Conservation (phyloP, 2,329 filamentous ascomycete genomes). For the Aphanocladium album region DNA sequence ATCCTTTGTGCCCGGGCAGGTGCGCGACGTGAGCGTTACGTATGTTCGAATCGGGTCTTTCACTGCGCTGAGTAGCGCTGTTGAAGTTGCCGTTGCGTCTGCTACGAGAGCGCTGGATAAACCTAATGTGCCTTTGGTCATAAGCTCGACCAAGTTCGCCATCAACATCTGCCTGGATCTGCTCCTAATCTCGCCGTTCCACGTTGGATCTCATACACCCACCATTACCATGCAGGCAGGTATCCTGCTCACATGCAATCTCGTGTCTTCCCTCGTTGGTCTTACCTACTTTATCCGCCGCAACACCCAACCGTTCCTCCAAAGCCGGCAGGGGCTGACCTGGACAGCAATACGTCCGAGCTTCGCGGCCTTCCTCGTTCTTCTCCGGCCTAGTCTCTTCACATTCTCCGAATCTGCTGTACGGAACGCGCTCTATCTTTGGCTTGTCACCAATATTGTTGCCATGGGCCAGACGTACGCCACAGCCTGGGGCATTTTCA, state of each 20-base stretch:
- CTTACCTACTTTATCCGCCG: conserved; percentile 52
- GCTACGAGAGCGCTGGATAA: conserved; percentile 62
- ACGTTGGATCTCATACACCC: conserved; percentile 50
- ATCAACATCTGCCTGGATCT: conserved; percentile 65
- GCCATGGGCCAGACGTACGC: conserved; percentile 59
- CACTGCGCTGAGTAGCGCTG: conserved; percentile 53
- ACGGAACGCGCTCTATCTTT: conserved; percentile 65
- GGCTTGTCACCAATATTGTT: conserved; percentile 62
- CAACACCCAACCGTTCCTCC: neutral
- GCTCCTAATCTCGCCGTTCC: conserved; percentile 60
- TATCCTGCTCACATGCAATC: conserved; percentile 57
- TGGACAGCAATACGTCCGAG: conserved; percentile 29
- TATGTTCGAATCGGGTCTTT: conserved; percentile 64
- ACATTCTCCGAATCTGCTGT: conserved; percentile 62
- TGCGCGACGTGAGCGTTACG: conserved; percentile 50
- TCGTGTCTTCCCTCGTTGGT: conserved; percentile 49
- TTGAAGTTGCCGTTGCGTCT: conserved; percentile 58
- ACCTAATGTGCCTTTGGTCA: conserved; percentile 63
- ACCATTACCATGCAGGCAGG: conserved; percentile 60
- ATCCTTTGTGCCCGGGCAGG: conserved; percentile 58
- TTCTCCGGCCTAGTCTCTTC: conserved; percentile 52
- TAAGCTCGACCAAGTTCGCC: conserved; percentile 58
- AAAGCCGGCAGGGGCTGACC: neutral
- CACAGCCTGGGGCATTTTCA: conserved; percentile 70
- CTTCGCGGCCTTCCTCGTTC: conserved; percentile 40